A percentile compares a stretch with the other conserved stretches of the same genome.
Conservation (phyloP, 768 basidiomycete genomes). For the Grammothele lineata region DNA sequence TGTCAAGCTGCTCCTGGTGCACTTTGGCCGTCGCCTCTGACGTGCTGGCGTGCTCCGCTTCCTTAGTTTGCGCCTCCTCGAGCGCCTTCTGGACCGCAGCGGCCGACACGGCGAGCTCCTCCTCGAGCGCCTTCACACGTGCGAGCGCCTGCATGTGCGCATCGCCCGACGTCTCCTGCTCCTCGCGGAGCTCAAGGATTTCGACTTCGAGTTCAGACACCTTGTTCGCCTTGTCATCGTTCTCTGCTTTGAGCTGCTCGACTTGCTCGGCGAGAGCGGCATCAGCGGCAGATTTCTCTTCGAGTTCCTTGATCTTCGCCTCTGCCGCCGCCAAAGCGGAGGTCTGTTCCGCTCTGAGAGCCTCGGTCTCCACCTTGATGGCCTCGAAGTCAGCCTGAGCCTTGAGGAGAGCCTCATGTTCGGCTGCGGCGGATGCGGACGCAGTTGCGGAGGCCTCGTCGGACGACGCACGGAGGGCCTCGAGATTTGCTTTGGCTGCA, state of each 20-base stretch:
- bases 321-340: constrained; percentile 45
- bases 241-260: constrained; percentile 51
- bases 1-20: constrained; percentile 46
- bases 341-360: constrained; percentile 47
- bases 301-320: constrained; percentile 42
- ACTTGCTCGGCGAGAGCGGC: constrained; percentile 48
- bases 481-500: constrained; percentile 49
- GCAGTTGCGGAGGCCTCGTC: constrained; percentile 40
- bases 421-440: constrained; percentile 48
- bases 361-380: constrained; percentile 47
- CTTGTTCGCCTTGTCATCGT: constrained; percentile 65
- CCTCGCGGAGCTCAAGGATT: constrained; percentile 71
- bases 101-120: constrained; percentile 45
- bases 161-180: constrained; percentile 61
- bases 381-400: constrained; percentile 59
- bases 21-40: constrained; percentile 37
- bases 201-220: constrained; percentile 82
- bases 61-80: constrained; percentile 44
- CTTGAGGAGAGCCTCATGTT: constrained; percentile 60
- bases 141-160: constrained; percentile 41
- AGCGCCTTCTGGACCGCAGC: constrained; percentile 44
- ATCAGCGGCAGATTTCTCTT: constrained; percentile 39
- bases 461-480: constrained; percentile 43
- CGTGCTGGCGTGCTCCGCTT: constrained; percentile 38
- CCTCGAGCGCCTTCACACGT: constrained; percentile 49